A percentile compares a stretch with the other conserved stretches of the same genome.
Evolutionary conservation across 2,329 filamentous ascomycete species (phyloP).

Genomic region (Diaporthe longicolla): DNA sequence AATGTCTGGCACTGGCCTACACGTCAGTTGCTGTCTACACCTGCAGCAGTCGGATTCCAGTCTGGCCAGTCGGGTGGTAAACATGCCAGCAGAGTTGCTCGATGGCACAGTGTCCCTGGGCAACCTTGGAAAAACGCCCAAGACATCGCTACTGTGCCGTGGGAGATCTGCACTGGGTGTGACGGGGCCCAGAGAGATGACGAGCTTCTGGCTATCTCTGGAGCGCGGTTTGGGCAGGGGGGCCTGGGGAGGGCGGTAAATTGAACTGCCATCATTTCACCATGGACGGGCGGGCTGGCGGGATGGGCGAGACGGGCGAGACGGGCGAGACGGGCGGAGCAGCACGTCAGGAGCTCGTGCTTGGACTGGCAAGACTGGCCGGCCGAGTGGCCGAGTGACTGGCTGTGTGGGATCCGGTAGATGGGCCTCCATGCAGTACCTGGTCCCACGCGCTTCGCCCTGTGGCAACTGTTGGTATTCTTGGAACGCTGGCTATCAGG

Average conservation of each 20-base stretch:
- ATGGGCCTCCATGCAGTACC: constrained; percentile 16
- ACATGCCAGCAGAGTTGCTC: constrained; percentile 18
- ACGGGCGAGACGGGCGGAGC: constrained; percentile 5
- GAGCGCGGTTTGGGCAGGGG: constrained; percentile 7
- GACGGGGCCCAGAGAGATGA: constrained; percentile 35
- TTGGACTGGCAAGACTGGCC: constrained; percentile 12
- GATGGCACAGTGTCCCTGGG: constrained; percentile 33
- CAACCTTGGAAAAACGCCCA: constrained; percentile 8
- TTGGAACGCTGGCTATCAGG: constrained; percentile 34
- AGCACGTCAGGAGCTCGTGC: constrained; percentile 32
- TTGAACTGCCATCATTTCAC: constrained; percentile 25
- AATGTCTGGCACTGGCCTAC: neutral
- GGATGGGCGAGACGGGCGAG: neutral
- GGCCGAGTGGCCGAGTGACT: neutral
- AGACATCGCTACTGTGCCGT: constrained; percentile 34
- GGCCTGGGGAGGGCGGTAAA: constrained; percentile 21
- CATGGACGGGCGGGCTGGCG: neutral
- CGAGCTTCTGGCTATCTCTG: constrained; percentile 29
- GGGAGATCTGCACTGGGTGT: constrained; percentile 38
- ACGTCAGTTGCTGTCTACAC: neutral
- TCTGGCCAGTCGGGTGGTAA: neutral
- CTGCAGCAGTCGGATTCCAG: constrained; percentile 12
- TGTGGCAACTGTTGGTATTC: constrained; percentile 35
- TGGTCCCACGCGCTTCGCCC: constrained; percentile 11
- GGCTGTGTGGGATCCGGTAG: constrained; percentile 23